Evolutionary conservation across 768 basidiomycete genomes (phyloP).

Genomic region (Albatrellus ellisii): DNA sequence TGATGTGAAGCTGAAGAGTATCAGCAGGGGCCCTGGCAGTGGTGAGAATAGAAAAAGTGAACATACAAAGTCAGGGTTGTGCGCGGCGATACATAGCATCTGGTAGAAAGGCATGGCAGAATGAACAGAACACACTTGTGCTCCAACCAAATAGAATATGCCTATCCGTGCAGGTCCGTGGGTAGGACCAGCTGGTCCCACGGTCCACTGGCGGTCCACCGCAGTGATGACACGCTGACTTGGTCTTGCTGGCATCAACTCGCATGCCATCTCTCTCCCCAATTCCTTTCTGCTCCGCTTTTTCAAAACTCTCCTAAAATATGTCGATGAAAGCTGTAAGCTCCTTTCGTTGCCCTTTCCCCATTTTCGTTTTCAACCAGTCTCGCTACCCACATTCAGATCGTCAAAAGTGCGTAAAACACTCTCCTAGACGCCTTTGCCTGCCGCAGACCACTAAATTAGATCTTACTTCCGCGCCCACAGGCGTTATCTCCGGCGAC

Average conservation of each 20-base stretch:
- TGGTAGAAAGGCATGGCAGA: constrained; percentile 75
- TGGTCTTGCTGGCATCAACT: constrained; percentile 4
- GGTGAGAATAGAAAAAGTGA: background rate
- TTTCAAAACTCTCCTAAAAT: background rate
- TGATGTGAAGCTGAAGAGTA: constrained; percentile 53
- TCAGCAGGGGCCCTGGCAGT: background rate
- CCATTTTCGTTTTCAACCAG: background rate
- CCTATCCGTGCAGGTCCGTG: background rate
- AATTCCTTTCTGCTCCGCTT: background rate
- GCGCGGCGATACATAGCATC: constrained; percentile 71
- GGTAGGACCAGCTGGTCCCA: background rate
- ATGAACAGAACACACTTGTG: background rate
- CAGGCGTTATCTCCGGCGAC: constrained; percentile 87
- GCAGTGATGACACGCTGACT: background rate
- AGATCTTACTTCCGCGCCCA: no score
- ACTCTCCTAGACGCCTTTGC: constrained; percentile 1
- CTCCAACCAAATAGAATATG: background rate
- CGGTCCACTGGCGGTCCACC: background rate
- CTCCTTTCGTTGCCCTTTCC: constrained; percentile 6
- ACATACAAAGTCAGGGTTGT: constrained; percentile 62
- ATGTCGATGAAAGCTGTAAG: constrained; percentile 75
- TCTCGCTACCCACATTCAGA: constrained; percentile 20
- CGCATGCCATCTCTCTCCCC: constrained; percentile 4
- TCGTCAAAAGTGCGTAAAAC: constrained; percentile 41
- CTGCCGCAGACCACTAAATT: no score